phyloP scores from a whole-genome alignment of 805 yeast species.

The Hanseniaspora clermontiae region DNA sequence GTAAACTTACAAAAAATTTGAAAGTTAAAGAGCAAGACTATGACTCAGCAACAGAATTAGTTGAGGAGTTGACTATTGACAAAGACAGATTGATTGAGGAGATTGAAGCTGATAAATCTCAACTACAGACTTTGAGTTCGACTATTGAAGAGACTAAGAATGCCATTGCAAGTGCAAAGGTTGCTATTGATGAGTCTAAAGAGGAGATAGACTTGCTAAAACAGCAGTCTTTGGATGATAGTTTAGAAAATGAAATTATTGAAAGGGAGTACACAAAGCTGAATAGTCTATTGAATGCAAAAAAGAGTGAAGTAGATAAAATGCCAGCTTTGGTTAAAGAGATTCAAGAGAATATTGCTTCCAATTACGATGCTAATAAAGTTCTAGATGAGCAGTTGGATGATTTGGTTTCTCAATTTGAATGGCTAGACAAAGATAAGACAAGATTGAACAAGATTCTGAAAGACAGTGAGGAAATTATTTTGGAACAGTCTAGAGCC shows the following conservation, averaged over 20 bases:
- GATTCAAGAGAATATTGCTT: background rate
- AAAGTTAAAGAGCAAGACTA: constrained; percentile 30
- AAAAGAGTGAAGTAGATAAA: constrained; percentile 32
- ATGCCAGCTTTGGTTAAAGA: constrained; percentile 33
- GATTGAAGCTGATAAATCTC: constrained; percentile 33
- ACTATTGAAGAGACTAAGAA: constrained; percentile 29
- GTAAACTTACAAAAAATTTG: constrained; percentile 29
- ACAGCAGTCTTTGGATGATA: constrained; percentile 27
- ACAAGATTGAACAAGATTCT: constrained; percentile 33
- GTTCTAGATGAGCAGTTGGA: background rate
- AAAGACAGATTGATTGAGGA: constrained; percentile 57
- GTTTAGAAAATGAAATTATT: constrained; percentile 47
- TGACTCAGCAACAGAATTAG: constrained; percentile 38
- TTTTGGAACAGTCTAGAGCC: constrained; percentile 36
- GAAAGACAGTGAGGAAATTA: constrained; percentile 49
- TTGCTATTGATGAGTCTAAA: constrained; percentile 24
- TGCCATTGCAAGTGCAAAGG: constrained; percentile 21
- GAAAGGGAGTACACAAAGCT: constrained; percentile 66
- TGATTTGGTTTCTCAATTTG: constrained; percentile 39
- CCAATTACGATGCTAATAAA: background rate
- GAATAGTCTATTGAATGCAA: constrained; percentile 34
- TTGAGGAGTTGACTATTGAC: constrained; percentile 55
- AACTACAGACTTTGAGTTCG: constrained; percentile 28
- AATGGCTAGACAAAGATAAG: constrained; percentile 62
- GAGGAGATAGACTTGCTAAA: constrained; percentile 23